phyloP scores from a whole-genome alignment of 345 rosid species.

The Dovyalis caffra region DNA sequence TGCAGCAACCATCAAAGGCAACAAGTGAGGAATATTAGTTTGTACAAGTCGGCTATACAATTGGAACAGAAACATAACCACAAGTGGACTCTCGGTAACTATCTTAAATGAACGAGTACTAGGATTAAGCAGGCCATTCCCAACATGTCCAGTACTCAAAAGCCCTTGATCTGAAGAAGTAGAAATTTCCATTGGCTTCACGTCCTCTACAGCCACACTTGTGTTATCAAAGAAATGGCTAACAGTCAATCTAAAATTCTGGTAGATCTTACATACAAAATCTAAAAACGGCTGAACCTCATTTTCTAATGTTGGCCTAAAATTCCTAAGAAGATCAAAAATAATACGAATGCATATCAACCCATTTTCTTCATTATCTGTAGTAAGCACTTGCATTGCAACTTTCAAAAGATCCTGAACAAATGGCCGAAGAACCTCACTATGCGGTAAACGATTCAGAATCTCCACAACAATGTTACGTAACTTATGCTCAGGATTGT shows the following conservation, averaged over 20 bases:
- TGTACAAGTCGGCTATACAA: conserved; percentile 89
- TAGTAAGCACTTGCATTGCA: conserved; percentile 93
- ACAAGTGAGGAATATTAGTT: conserved; percentile 86
- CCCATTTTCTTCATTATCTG: conserved; percentile 96
- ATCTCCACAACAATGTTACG: conserved; percentile 91
- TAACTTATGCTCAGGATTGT: conserved; percentile 88
- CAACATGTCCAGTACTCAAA: conserved; percentile 42
- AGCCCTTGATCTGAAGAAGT: conserved; percentile 67
- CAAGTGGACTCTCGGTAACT: conserved; percentile 97
- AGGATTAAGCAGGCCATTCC: conserved; percentile 82
- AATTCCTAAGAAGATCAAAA: conserved; percentile 91
- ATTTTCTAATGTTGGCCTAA: conserved; percentile 83
- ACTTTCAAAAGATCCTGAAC: conserved; percentile 96
- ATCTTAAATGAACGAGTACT: conserved; percentile 94
- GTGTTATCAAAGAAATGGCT: conserved; percentile 82
- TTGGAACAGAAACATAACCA: conserved; percentile 98
- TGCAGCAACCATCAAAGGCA: conserved; percentile 97
- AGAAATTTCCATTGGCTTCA: conserved; percentile 75
- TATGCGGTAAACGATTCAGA: conserved; percentile 91
- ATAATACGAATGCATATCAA: conserved; percentile 90
- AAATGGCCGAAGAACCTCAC: conserved; percentile 97
- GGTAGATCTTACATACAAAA: conserved; percentile 95
- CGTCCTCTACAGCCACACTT: conserved; percentile 54
- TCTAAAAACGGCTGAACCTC: conserved; percentile 97
- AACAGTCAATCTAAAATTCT: conserved; percentile 75